A percentile compares a stretch with the other conserved stretches of the same genome.
Conservation (phyloP, 2,329 filamentous ascomycete species). For the Colletotrichum australisinense region DNA sequence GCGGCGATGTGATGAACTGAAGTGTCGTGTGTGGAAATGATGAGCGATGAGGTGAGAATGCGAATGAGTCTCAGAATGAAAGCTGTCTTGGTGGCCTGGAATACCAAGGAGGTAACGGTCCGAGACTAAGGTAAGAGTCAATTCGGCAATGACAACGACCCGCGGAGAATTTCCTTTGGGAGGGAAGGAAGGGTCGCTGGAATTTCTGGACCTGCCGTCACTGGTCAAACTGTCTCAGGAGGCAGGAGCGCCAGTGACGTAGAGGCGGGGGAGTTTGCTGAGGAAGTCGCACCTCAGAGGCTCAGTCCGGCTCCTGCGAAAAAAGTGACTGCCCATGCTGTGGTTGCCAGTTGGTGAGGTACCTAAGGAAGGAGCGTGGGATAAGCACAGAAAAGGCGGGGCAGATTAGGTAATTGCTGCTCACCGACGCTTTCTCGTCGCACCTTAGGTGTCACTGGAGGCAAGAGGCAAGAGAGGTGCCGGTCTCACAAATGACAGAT, state of each 20-base stretch:
- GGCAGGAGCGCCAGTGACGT: not conserved
- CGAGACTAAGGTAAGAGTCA: not conserved
- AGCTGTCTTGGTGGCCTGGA: not conserved
- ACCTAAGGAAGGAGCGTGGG: not conserved
- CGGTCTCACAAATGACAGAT: not conserved
- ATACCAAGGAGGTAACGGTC: not conserved
- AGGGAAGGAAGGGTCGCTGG: not conserved
- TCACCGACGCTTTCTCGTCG: not conserved
- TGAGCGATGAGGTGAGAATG: not conserved
- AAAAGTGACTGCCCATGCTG: not conserved
- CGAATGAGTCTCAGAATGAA: not conserved
- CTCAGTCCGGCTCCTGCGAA: not conserved
- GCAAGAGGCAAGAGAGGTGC: not conserved
- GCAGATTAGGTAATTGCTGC: conserved; percentile 22
- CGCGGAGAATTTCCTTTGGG: no score
- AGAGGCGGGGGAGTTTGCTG: not conserved
- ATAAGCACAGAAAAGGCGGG: conserved; percentile 7
- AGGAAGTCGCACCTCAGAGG: not conserved
- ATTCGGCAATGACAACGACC: not conserved
- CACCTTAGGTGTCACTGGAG: not conserved
- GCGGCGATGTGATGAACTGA: not conserved
- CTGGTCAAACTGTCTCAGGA: not conserved
- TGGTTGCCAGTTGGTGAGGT: not conserved
- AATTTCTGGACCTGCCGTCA: not conserved
- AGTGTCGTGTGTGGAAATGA: not conserved